Percentiles rank a stretch among this genome's conserved stretches.
Evolutionary conservation across 1,139 yeast genomes (phyloP).

Genomic region (Suhomyces wounanorum): DNA sequence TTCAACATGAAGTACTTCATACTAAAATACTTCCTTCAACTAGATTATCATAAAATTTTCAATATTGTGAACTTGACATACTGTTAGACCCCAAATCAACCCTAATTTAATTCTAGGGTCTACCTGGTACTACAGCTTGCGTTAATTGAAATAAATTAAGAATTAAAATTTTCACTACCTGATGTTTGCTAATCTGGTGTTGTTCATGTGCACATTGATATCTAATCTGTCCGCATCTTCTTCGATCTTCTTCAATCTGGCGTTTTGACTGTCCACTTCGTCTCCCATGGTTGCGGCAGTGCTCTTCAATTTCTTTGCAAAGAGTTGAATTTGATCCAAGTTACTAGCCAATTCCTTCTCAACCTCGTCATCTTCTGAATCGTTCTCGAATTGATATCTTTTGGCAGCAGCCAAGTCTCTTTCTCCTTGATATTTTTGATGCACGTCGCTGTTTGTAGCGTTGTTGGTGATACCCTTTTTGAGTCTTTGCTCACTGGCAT

Average conservation of each 20-base stretch:
- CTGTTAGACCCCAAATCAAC: too few relatives aligned
- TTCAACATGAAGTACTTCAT: too few relatives aligned
- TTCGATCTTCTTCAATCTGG: constrained; percentile 50
- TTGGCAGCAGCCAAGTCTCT: constrained; percentile 49
- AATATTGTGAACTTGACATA: too few relatives aligned
- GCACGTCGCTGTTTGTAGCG: constrained; percentile 41
- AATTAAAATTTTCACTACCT: constrained; percentile 24
- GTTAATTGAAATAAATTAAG: background rate
- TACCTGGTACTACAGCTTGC: background rate
- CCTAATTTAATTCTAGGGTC: too few relatives aligned
- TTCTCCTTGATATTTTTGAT: constrained; percentile 53
- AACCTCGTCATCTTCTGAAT: constrained; percentile 60
- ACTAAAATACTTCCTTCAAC: too few relatives aligned
- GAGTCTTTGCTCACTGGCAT: constrained; percentile 49
- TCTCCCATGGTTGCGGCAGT: constrained; percentile 49
- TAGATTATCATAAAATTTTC: too few relatives aligned
- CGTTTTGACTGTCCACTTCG: constrained; percentile 55
- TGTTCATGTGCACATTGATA: constrained; percentile 55
- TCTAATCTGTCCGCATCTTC: constrained; percentile 60
- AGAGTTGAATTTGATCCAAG: constrained; percentile 53
- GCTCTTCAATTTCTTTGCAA: constrained; percentile 45
- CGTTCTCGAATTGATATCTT: constrained; percentile 53
- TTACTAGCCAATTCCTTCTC: constrained; percentile 58
- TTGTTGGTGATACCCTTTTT: constrained; percentile 43
- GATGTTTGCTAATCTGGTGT: constrained; percentile 46